Evolutionary conservation across 23 red algal genomes (phyloP), one percentile per base, ranked within the genome.

Genomic region (Gracilaria gracilis): DNA sequence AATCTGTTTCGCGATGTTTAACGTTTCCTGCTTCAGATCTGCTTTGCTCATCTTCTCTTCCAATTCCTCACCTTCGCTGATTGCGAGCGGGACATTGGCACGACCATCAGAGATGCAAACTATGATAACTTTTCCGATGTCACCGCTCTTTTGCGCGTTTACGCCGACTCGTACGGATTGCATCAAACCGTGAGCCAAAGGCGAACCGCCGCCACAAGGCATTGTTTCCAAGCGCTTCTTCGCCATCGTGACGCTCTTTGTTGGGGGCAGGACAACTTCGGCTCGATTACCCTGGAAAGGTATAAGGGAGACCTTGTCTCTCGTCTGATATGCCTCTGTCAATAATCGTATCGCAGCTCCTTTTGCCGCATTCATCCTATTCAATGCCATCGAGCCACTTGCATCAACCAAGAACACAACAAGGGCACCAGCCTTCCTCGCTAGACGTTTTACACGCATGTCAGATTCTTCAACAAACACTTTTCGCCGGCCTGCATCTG

Each of bases 361-460:
- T 69, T 99, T 99, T 46, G 97, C 97, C 15, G 97, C 84, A 67
- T 95, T 99, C 97, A 99, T 99, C 19, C 97, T 80, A 83, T 99
- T 99, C 23, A 99, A 75, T 11, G 97, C 97, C 97, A 99, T 99
- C 14, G 90, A 95, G 2, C 97, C 97, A 19, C 91, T 95, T 12
- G 97, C 97, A 81, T 99, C 97, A 6, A 99, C 97, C 28, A 96
- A 65, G 87, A 99, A 99, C 28, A 96, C 37, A 50, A 99, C 88
- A 29, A 99, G 82, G 23, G 97, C 93, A 29, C 97, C 97, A 21
- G 97, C 97, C 61, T 96, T 99, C 32, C 95, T 77, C 39, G 92
- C 94, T 21, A 99, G 79, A 35, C 93, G 87, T 88, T 99, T 99
- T 48, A 95, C 62, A 15, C 97, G 85, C 86, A 99, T 92, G 58